Conservation (phyloP, 1,139 yeast species). For the Magnusiomyces ingens region DNA sequence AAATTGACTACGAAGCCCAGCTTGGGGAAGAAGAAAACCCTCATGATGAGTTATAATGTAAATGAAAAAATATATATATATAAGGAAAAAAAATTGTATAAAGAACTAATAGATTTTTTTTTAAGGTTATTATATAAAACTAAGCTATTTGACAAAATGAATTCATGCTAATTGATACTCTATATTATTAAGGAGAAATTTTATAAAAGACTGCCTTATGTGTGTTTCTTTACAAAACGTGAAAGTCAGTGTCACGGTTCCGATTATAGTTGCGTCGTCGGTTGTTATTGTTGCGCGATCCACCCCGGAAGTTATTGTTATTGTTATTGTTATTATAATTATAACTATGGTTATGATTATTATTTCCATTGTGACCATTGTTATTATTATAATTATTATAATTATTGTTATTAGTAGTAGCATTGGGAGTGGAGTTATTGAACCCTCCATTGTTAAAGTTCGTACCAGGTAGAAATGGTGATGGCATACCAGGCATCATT, state of each 20-base stretch:
- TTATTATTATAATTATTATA: too few relatives aligned
- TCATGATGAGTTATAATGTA: constrained; percentile 1
- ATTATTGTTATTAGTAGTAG: too few relatives aligned
- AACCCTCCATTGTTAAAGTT: too few relatives aligned
- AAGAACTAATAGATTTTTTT: neutral
- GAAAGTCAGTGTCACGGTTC: neutral
- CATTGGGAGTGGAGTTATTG: too few relatives aligned
- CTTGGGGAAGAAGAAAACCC: neutral
- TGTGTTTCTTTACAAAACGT: neutral
- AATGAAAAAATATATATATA: neutral
- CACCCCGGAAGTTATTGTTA: neutral
- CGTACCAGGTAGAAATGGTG: neutral
- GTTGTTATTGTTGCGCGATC: neutral
- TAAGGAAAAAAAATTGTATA: neutral
- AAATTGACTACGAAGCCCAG: neutral
- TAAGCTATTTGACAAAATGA: neutral
- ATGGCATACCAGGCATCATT: neutral
- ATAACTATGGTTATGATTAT: too few relatives aligned
- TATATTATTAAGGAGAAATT: too few relatives aligned
- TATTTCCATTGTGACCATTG: too few relatives aligned
- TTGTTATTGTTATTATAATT: too few relatives aligned
- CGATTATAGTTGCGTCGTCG: constrained; percentile 1
- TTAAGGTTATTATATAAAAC: neutral
- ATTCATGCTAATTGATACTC: neutral
- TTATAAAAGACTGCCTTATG: too few relatives aligned